These are phyloP conservation scores for Ogataea paradorogensis DNA, from an alignment of 805 yeast genomes.

Conservation along the genomic window DNA sequence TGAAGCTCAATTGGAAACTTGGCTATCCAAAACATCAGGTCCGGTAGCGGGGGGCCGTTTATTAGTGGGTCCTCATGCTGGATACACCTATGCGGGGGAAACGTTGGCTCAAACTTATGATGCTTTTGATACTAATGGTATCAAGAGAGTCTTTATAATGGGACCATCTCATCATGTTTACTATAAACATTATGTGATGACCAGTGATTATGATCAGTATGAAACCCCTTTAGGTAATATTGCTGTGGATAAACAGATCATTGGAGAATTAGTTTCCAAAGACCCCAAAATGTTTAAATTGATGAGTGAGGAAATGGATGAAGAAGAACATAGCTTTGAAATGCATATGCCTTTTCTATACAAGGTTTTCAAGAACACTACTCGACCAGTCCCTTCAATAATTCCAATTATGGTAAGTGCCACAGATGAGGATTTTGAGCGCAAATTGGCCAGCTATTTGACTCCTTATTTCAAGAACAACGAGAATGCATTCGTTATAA, in stretches of 20 bases:
- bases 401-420: constrained; percentile 82
- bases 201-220: constrained; percentile 52
- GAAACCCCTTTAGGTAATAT: constrained; percentile 84
- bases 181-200: constrained; percentile 56
- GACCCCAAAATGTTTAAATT: constrained; percentile 43
- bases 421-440: constrained; percentile 44
- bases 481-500: constrained; percentile 67
- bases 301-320: constrained; percentile 63
- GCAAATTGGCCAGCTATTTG: constrained; percentile 45
- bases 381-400: constrained; percentile 39
- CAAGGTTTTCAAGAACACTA: constrained; percentile 39
- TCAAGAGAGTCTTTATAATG: constrained; percentile 67
- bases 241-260: constrained; percentile 55
- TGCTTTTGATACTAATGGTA: constrained; percentile 57
- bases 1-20: constrained; percentile 47
- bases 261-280: constrained; percentile 33
- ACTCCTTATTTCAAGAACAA: constrained; percentile 52
- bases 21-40: constrained; percentile 38
- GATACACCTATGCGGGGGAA: constrained; percentile 77
- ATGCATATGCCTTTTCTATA: constrained; percentile 85
- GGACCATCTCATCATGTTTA: constrained; percentile 95
- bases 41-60: constrained; percentile 43
- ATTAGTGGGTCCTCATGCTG: constrained; percentile 82
- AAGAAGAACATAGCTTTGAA: constrained; percentile 89
- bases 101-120: constrained; percentile 76